phyloP scores from a whole-genome alignment of 441 rosid species.

The Sinapis alba region DNA sequence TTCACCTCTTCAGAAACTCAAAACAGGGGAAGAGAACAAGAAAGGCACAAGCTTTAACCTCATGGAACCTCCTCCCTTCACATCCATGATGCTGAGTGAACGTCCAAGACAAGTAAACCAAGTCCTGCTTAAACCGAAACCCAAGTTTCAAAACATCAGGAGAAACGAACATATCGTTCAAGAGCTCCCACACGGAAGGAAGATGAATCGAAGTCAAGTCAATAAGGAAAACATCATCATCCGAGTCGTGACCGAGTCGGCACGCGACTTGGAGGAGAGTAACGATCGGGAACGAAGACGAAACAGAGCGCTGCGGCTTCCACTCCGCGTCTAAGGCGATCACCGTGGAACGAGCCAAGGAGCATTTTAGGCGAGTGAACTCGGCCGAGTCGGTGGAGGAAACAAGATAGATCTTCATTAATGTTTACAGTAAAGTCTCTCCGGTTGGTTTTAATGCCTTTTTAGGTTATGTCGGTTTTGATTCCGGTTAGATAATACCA shows the following conservation, averaged over 20 bases:
- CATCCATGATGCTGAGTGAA: slow-evolving; percentile 63
- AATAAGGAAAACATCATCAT: slow-evolving; percentile 63
- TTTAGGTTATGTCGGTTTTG: neutral
- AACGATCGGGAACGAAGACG: slow-evolving; percentile 60
- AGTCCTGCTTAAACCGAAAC: slow-evolving; percentile 85
- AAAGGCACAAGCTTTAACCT: slow-evolving; percentile 40
- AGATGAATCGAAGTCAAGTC: slow-evolving; percentile 62
- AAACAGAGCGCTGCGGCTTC: slow-evolving; percentile 57
- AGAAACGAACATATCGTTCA: slow-evolving; percentile 62
- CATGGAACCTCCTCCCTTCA: slow-evolving; percentile 64
- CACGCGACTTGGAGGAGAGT: slow-evolving; percentile 85
- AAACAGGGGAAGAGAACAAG: neutral
- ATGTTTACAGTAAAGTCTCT: neutral
- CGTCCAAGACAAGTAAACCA: slow-evolving; percentile 81
- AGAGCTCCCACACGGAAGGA: slow-evolving; percentile 57
- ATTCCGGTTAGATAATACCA: neutral
- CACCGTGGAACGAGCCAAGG: slow-evolving; percentile 58
- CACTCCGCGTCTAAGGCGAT: slow-evolving; percentile 77
- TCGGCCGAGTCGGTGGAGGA: slow-evolving; percentile 60
- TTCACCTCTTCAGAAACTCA: neutral
- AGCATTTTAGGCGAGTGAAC: slow-evolving; percentile 57
- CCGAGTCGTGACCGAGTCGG: slow-evolving; percentile 38
- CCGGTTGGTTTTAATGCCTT: neutral
- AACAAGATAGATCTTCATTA: slow-evolving; percentile 49
- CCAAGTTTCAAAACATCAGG: slow-evolving; percentile 83